Conservation (phyloP, 257 asterid species). For the Solanum raphanifolium region DNA sequence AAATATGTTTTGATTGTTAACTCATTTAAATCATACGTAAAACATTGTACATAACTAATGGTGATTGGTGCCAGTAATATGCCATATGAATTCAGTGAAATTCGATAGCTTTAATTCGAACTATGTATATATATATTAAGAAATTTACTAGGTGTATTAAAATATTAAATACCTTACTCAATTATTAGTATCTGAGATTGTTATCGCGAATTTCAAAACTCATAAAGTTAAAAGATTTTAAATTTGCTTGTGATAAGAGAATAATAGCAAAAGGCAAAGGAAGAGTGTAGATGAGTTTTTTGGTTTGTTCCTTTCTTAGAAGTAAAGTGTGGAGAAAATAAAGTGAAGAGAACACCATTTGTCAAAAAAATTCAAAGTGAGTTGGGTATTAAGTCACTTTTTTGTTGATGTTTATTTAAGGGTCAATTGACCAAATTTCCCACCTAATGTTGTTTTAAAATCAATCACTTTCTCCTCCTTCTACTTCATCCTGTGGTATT, state of each 20-base stretch:
- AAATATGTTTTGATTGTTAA: neutral
- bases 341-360: conserved; percentile 11
- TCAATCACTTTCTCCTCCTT: neutral
- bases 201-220: accelerated
- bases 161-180: accelerated
- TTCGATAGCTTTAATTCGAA: neutral
- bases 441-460: neutral
- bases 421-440: neutral
- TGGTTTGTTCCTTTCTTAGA: conserved; percentile 44
- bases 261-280: neutral
- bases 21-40: neutral
- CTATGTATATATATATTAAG: accelerated
- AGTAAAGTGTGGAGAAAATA: conserved; percentile 23
- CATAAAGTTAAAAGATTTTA: neutral
- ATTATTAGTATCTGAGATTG: accelerated
- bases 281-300: conserved; percentile 36
- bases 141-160: neutral
- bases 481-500: neutral
- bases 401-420: neutral
- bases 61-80: neutral
- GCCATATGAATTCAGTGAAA: neutral
- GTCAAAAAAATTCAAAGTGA: conserved; percentile 1
- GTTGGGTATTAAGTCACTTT: conserved; percentile 1
- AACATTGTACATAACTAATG: neutral
- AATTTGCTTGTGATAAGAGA: neutral